These are phyloP conservation scores for Apophysomyces variabilis DNA, from an alignment of 371 early-diverging fungal species.

Conservation along the genomic window DNA sequence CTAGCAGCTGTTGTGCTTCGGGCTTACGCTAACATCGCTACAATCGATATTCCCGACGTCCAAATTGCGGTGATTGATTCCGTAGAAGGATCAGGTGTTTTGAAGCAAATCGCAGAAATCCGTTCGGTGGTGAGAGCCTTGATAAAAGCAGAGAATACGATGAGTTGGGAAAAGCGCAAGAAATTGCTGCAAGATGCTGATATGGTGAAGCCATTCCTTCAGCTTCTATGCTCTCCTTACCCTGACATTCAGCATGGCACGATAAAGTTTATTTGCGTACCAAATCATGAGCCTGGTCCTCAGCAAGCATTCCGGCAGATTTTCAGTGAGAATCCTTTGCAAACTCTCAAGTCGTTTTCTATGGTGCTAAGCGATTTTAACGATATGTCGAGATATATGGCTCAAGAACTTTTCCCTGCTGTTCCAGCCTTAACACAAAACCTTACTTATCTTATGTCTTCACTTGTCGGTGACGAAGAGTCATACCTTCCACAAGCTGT, in stretches of 20 bases:
- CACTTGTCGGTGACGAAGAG: conserved; percentile 26
- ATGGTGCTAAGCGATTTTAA: conserved; percentile 33
- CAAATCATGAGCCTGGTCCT: neutral
- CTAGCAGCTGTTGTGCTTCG: conserved; percentile 15
- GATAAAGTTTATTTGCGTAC: neutral
- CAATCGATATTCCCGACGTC: conserved; percentile 23
- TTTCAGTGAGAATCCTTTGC: conserved; percentile 6
- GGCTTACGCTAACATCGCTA: conserved; percentile 31
- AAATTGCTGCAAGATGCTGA: conserved; percentile 8
- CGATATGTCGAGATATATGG: conserved; percentile 19
- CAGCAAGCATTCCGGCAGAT: conserved; percentile 5
- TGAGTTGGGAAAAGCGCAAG: conserved; percentile 1
- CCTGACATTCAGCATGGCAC: conserved; percentile 21
- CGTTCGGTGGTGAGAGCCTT: neutral
- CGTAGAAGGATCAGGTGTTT: neutral
- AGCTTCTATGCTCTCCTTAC: conserved; percentile 26
- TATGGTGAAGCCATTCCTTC: conserved; percentile 26
- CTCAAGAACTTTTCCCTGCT: conserved; percentile 2
- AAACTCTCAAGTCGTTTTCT: conserved; percentile 27
- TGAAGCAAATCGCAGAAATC: neutral
- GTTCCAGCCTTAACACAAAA: conserved; percentile 2
- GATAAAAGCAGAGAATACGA: neutral
- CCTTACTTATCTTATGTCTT: conserved; percentile 9
- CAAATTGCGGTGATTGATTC: neutral
- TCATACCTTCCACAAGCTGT: conserved; percentile 19